Base-by-base conservation (phyloP, 305 asterid genomes). In the Coffea humblotiana region DNA sequence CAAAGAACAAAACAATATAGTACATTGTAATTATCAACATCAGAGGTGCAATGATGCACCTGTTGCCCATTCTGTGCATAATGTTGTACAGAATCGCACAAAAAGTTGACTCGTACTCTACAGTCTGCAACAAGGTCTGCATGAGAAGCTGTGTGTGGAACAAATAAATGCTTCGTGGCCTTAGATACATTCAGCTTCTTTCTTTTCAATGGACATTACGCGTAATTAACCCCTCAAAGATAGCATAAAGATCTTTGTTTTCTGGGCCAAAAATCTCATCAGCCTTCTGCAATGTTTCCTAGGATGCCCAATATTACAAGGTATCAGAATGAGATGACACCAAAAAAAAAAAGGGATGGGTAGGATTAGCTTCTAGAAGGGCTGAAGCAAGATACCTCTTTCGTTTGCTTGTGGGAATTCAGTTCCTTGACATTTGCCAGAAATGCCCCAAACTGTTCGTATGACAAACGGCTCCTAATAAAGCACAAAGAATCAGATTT, bases 391-490 rank as follows among this genome's bases (percentile, higher is more conserved):
- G 80, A 32, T 84, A 92, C 99, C 97, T 95, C 97, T 85, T 83
- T 95, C 11, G 99, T 90, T 91, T 92, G 97, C 85, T 94, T 96
- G 89, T 94, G 97, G 82, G 99, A 90, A 78, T 96, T 96, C 65
- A 96, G 88, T 49, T 94, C 97, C 93, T 96, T 96, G 69, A 96
- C 99, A 84, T 91, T 96, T 18, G 97, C 91, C 64, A 96, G 91
- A 89, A 96, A 96, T 23, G 94, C 85, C 25, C 98, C 94, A 75
- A 95, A 94, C 88, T 94, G 97, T 88, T 94, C 97, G 23, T 96
- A 94, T 16, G 99, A 90, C 81, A 96, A 82, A 81, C 97, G 91
- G 82, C 90, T 85, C 87, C 97, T 94, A 85, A 73, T 72, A 71
- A 77, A 67, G 67, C 15, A 76, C 72, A 27, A n/a, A 58, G 3